These are phyloP conservation scores for Quaeritorhiza haematococci DNA, from an alignment of 371 early-diverging fungal genomes.

Conservation along the genomic window DNA sequence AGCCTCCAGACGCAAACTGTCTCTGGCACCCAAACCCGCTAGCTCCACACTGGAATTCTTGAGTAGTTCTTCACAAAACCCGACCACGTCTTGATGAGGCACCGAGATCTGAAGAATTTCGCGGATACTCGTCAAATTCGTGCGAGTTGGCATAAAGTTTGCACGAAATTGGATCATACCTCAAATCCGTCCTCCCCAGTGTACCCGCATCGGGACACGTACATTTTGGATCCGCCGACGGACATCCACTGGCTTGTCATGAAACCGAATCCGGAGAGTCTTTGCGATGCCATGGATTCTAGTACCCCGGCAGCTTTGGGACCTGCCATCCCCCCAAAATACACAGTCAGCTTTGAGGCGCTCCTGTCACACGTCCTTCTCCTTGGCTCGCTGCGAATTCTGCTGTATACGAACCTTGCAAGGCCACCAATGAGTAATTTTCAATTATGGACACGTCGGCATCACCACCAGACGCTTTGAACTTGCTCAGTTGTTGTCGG, in stretches of 20 bases:
- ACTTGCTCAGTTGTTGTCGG: constrained; percentile 63
- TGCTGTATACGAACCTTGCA: constrained; percentile 67
- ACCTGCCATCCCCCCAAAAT: no score
- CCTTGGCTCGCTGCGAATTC: constrained; percentile 8
- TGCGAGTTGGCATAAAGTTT: neutral
- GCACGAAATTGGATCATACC: constrained; percentile 34
- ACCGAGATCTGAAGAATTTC: constrained; percentile 72
- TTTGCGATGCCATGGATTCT: constrained; percentile 46
- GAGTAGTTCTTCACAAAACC: constrained; percentile 57
- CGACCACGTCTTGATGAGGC: constrained; percentile 34
- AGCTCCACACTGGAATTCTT: constrained; percentile 74
- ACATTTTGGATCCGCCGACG: constrained; percentile 74
- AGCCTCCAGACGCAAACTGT: constrained; percentile 92
- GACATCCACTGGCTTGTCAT: constrained; percentile 78
- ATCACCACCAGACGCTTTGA: constrained; percentile 83
- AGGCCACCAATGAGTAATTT: constrained; percentile 80
- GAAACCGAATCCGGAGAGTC: constrained; percentile 70
- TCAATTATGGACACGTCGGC: constrained; percentile 79
- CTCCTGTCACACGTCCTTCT: neutral
- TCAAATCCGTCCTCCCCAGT: constrained; percentile 99
- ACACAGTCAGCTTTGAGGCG: neutral
- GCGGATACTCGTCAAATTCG: no score
- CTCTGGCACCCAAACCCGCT: constrained; percentile 94
- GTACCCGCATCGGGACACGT: constrained; percentile 94
- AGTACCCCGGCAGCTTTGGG: constrained; percentile 64